Conservation (phyloP, 208 protist species). For the Trypanosoma grayi region DNA sequence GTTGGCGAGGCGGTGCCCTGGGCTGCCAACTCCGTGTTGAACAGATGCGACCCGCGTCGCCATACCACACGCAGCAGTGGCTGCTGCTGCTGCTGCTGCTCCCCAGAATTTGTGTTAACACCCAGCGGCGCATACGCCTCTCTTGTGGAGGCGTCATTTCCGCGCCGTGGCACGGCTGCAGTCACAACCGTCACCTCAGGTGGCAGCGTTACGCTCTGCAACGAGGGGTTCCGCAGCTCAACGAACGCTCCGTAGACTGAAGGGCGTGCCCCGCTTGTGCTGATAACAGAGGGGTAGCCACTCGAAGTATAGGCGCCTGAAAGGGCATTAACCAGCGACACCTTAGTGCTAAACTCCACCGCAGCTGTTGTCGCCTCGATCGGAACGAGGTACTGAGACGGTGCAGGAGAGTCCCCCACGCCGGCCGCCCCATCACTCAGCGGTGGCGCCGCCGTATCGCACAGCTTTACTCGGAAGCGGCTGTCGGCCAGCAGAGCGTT, state of each 20-base stretch:
- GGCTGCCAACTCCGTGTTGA: neutral
- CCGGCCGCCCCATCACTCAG: too few relatives aligned
- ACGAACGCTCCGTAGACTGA: slow-evolving; percentile 71
- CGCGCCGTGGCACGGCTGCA: neutral
- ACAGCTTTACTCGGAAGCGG: too few relatives aligned
- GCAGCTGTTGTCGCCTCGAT: neutral
- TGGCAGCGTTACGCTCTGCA: slow-evolving; percentile 65
- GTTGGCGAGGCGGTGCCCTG: neutral
- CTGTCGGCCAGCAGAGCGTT: too few relatives aligned
- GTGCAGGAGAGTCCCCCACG: neutral
- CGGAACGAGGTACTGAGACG: neutral
- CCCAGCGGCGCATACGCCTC: neutral
- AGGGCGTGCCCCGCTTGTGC: slow-evolving; percentile 28
- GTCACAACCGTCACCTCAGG: slow-evolving; percentile 58
- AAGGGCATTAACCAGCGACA: slow-evolving; percentile 65
- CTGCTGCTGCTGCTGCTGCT: too few relatives aligned
- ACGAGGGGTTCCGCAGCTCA: slow-evolving; percentile 50
- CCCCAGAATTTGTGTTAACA: too few relatives aligned
- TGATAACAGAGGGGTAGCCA: slow-evolving; percentile 64
- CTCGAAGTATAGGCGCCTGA: slow-evolving; percentile 70
- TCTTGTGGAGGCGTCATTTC: too few relatives aligned
- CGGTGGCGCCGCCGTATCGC: too few relatives aligned
- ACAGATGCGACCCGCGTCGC: slow-evolving; percentile 25
- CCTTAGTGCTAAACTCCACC: slow-evolving; percentile 33
- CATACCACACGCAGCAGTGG: slow-evolving; percentile 49